phyloP scores from a whole-genome alignment of 2,329 filamentous ascomycete species.

The Berkeleyomyces rouxiae region DNA sequence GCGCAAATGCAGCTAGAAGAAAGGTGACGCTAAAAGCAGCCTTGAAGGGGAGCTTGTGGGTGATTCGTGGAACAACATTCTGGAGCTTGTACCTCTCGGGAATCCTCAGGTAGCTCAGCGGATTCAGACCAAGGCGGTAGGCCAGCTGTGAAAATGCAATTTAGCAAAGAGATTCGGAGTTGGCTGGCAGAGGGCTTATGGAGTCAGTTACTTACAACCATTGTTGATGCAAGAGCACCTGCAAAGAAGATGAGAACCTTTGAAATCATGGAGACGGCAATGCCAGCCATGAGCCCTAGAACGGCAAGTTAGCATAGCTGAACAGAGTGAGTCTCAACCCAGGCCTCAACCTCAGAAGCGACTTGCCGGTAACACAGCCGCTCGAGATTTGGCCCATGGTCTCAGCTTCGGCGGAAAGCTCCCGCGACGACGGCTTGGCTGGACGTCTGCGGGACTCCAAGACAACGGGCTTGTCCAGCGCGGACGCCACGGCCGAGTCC shows the following conservation, averaged over 20 bases:
- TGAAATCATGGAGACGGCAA: constrained; percentile 54
- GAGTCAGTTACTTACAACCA: constrained; percentile 36
- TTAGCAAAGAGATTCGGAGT: not conserved
- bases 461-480: not conserved
- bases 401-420: constrained; percentile 3
- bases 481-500: not conserved
- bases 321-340: not conserved
- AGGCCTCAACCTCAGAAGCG: not conserved
- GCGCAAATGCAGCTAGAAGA: constrained; percentile 38
- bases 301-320: not conserved
- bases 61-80: constrained; percentile 5
- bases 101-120: constrained; percentile 22
- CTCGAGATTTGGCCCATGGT: constrained; percentile 30
- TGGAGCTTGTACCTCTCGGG: constrained; percentile 11
- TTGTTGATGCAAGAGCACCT: constrained; percentile 43
- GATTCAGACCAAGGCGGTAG: constrained; percentile 27
- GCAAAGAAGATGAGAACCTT: constrained; percentile 51
- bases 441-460: not conserved
- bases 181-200: not conserved
- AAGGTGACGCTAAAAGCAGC: constrained; percentile 58
- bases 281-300: constrained; percentile 43
- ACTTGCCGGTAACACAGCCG: constrained; percentile 35
- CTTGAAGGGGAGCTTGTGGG: constrained; percentile 43
- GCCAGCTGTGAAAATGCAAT: constrained; percentile 22
- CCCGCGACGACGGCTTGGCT: not conserved